Base-by-base conservation (phyloP, 129 eudicot genomes). In the Artemisia tridentata region DNA sequence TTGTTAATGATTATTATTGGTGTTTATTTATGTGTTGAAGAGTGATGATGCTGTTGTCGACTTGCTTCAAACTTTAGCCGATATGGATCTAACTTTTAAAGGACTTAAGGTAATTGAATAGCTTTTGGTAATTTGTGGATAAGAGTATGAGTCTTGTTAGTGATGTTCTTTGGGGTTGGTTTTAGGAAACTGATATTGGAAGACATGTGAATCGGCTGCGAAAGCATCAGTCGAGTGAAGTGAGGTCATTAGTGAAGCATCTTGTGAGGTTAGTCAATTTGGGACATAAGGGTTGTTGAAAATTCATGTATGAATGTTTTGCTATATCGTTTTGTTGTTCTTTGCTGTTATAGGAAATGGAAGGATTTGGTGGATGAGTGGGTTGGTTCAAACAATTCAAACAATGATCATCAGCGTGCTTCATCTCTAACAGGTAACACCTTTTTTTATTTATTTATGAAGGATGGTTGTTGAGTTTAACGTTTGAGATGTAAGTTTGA, bases 331-430 rank as follows among this genome's bases (percentile, higher is more conserved):
- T 19, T 52, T 14, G 17, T 46, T 76, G 59, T 50, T 69, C 51
- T 25, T 64, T 38, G 45, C 9, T 38, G 45, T 58, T 20, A 60
- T 77, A 92, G 98, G 57, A 92, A 87, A 72, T 89, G 98, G 96
- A 92, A 89, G 77, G 95, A 89, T 55, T 81, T 92, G 74, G 98
- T 92, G 66, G 98, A 92, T 74, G 95, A 92, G 70, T 92, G 98
- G 98, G 98, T 89, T 46, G 91, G 81, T 77, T 78, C 79, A 0
- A 83, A 84, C 79, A 83, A 72, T 27, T 81, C 84, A 13, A 82
- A 67, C 38, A 63, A 34, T 48, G 80, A 82, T 48, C 81, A 82
- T 10, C 45, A 38, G 10, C 45, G 45, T 38, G 45, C 45, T 38
- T 62, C 91, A 62, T 75, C 79, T 75, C 79, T 83, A 29, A 83